Conservation (phyloP, 768 basidiomycete species). For the Mycena maculata region DNA sequence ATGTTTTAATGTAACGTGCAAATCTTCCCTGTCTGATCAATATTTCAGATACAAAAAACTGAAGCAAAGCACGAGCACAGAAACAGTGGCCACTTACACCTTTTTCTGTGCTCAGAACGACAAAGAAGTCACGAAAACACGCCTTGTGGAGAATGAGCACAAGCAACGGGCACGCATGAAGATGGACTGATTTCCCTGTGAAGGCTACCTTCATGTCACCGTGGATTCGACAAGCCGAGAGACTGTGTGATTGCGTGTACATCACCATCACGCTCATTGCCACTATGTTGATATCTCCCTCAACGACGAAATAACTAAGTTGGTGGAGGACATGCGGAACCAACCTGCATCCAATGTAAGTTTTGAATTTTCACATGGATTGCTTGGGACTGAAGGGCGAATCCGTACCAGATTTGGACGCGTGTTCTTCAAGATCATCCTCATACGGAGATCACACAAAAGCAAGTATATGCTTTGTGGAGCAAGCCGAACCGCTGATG, state of each 20-base stretch:
- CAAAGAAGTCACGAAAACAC: background rate
- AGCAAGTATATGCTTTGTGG: background rate
- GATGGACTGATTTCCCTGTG: background rate
- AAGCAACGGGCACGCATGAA: background rate
- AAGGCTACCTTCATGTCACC: too few species aligned
- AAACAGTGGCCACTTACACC: background rate
- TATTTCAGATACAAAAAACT: too few species aligned
- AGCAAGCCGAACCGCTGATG: background rate
- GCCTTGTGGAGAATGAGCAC: background rate
- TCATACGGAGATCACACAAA: background rate
- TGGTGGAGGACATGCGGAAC: too few species aligned
- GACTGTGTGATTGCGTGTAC: background rate
- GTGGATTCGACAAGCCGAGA: too few species aligned
- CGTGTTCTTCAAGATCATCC: constrained; percentile 1
- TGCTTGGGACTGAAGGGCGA: background rate
- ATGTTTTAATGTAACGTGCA: background rate
- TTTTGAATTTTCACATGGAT: too few species aligned
- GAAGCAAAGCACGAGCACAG: background rate
- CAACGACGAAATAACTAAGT: too few species aligned
- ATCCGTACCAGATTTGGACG: background rate
- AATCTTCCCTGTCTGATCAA: too few species aligned
- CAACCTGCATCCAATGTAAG: too few species aligned
- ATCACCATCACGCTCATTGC: background rate
- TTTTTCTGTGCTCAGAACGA: background rate
- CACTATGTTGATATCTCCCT: background rate